Conservation (phyloP, 192 early-diverging fungal species). For the Haplosporangium gracile region DNA sequence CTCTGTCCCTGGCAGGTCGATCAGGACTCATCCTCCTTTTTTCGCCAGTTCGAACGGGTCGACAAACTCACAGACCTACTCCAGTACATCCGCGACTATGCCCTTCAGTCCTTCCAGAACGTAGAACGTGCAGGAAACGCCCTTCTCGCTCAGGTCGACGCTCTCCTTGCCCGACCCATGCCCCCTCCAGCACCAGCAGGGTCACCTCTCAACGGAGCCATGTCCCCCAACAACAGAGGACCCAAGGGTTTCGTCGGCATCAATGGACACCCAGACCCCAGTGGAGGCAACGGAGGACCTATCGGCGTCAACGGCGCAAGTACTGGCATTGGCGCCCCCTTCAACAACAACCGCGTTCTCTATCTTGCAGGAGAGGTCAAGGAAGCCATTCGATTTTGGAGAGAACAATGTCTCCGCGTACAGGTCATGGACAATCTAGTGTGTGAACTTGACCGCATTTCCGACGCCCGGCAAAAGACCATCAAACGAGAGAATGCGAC, state of each 20-base stretch:
- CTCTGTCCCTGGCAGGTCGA: conserved; percentile 38
- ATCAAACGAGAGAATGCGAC: conserved; percentile 26
- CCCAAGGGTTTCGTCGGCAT: not conserved
- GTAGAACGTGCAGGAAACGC: conserved; percentile 33
- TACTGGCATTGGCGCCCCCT: not conserved
- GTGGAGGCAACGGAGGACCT: not conserved
- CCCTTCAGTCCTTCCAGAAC: conserved; percentile 39
- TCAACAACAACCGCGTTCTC: conserved; percentile 42
- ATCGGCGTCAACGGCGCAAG: not conserved
- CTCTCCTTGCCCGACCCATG: conserved; percentile 27
- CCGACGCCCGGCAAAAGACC: conserved; percentile 36
- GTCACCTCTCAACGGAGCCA: conserved; percentile 20
- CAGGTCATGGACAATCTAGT: conserved; percentile 34
- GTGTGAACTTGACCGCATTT: conserved; percentile 41
- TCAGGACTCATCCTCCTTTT: conserved; percentile 45
- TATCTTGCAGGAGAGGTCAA: conserved; percentile 46
- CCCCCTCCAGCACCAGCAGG: conserved; percentile 5
- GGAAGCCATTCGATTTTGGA: conserved; percentile 52
- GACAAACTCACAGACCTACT: conserved; percentile 29
- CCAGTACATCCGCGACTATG: conserved; percentile 30
- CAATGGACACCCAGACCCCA: conserved; percentile 8
- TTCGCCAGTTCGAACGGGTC: conserved; percentile 32
- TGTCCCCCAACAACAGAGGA: conserved; percentile 16
- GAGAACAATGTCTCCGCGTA: conserved; percentile 42
- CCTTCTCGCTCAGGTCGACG: conserved; percentile 43